Base-by-base conservation (phyloP, 495 filamentous ascomycete species). In the Hypoxylon lenormandii region DNA sequence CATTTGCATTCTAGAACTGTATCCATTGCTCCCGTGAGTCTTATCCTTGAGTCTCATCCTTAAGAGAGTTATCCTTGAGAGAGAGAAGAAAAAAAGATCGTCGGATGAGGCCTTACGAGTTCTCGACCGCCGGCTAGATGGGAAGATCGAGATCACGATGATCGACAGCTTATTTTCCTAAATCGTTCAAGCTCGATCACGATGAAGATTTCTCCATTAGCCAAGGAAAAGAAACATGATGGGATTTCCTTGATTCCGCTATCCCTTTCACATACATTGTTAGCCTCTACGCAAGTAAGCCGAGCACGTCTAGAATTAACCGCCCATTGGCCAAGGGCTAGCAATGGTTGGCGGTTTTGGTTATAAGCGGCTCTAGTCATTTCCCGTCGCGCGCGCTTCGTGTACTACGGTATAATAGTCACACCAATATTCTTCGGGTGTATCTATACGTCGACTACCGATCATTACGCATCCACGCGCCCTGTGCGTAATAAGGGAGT, bases 381-480 rank as follows among this genome's bases (percentile, higher is more conserved):
- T 43, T 60, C 60, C 45, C 60, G 50, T 66, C 56, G 49, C 67
- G 67, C 67, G 67, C 67, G 67, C 67, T 70, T 66, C 67, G 47
- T 64, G 50, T 16, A 30, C 23, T 38, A 42, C 15, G 2, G 4
- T 6, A 18, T 19, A 1, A 10, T 21, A 45, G 42, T 19, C 16
- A 19, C 42, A 19, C 10, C 30, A 28, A 28, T 28, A 33, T 33
- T 33, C 30, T 33, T 7, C 30, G 30, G 1, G 16, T 5, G 42
- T 45, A 7, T 3, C 30, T 11, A 7, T 11, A 3, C 10, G 10
- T 26, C 5, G 23, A 33, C 30, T 33, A 33, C 1, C 26, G 7
- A 7, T 7, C 10, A 33, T 33, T 33, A 33, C 30, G 6, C 30
- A 33, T 33, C 5, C 6, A 5, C 10, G 2, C 30, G 30, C 6